These are phyloP conservation scores for Royoungia palumana DNA, from an alignment of 768 basidiomycete species.

Conservation along the genomic window DNA sequence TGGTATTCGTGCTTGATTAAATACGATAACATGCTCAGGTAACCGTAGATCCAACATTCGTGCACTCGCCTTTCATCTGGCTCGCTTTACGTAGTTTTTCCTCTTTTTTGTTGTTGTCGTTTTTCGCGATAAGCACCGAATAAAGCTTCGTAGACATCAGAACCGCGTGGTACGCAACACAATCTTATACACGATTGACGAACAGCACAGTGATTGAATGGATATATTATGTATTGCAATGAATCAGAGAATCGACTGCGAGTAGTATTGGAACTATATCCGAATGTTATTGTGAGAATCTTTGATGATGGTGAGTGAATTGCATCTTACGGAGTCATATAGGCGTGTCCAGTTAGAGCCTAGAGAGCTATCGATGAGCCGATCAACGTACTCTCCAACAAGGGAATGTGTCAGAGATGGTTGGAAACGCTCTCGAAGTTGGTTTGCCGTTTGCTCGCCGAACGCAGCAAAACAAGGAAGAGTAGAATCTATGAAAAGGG, in stretches of 20 bases:
- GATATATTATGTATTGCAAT: neutral
- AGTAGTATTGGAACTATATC: constrained; percentile 86
- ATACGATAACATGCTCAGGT: constrained; percentile 62
- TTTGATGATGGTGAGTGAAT: neutral
- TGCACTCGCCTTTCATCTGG: neutral
- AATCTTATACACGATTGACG: neutral
- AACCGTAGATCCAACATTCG: constrained; percentile 1
- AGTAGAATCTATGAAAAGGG: constrained; percentile 60
- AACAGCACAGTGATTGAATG: neutral
- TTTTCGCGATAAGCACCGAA: neutral
- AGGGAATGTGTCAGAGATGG: constrained; percentile 81
- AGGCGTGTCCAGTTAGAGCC: constrained; percentile 93
- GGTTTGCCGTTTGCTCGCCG: constrained; percentile 85
- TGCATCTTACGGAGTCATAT: constrained; percentile 80
- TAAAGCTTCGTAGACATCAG: neutral
- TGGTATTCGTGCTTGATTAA: constrained; percentile 87
- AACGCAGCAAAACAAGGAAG: constrained; percentile 88
- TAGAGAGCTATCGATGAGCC: constrained; percentile 83
- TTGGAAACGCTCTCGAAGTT: constrained; percentile 91
- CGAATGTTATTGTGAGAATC: neutral
- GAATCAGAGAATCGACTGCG: constrained; percentile 76
- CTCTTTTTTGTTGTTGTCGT: neutral
- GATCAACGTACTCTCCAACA: constrained; percentile 86
- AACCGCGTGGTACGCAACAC: constrained; percentile 1
- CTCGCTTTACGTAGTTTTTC: neutral